Percentiles rank a stretch among this genome's conserved stretches.
These are phyloP conservation scores for Mycena filopes DNA, from an alignment of 768 basidiomycete species.

Conservation along the genomic window DNA sequence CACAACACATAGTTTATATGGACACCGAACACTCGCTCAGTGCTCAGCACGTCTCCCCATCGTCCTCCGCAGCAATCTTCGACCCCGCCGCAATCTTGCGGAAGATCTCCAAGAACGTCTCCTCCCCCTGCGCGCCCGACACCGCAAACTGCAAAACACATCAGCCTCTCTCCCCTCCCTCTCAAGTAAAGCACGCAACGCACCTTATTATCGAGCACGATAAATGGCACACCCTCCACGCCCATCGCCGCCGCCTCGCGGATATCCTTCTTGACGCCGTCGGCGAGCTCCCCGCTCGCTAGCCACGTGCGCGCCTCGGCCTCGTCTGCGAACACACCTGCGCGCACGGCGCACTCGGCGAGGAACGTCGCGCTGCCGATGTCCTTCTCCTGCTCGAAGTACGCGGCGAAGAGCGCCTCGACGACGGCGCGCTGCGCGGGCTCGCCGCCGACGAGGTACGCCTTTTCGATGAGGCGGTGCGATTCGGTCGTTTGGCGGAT, in stretches of 20 bases:
- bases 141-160: conserved; percentile 22
- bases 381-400: conserved; percentile 32
- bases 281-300: conserved; percentile 11
- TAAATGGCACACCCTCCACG: conserved; percentile 28
- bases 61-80: conserved; percentile 13
- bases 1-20: too few relatives aligned
- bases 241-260: conserved; percentile 19
- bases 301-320: conserved; percentile 25
- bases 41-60: conserved; percentile 16
- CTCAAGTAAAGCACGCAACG: neutral
- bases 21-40: neutral
- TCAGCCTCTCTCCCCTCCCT: neutral
- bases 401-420: conserved; percentile 27
- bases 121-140: conserved; percentile 30
- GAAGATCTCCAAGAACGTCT: conserved; percentile 32
- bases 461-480: conserved; percentile 33
- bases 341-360: conserved; percentile 16
- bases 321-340: conserved; percentile 21
- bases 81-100: conserved; percentile 28
- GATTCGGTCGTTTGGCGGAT: conserved; percentile 34
- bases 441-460: conserved; percentile 28
- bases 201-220: conserved; percentile 11
- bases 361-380: conserved; percentile 30
- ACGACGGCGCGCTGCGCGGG: conserved; percentile 23
- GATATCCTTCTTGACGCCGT: conserved; percentile 22